Base-by-base conservation (phyloP, 2,329 filamentous ascomycete genomes). In the Calonectria hongkongensis region DNA sequence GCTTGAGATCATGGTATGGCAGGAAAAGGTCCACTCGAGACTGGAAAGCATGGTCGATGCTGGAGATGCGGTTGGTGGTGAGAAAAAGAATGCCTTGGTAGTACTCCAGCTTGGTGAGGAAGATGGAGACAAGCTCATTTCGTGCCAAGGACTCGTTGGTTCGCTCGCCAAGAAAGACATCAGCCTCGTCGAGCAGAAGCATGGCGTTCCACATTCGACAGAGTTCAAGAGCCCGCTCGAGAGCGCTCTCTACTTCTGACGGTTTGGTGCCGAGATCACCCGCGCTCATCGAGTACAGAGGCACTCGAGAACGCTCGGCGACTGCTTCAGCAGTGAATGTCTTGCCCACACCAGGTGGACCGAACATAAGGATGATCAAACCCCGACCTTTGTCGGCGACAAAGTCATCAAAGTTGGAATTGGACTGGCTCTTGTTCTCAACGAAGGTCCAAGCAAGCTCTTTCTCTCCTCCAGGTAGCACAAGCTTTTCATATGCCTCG, bases 141-240 rank as follows among this genome's bases (percentile, higher is more conserved):
- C 85, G 81, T 1, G 76, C 76, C 13, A 87, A 71, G n/a, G 83
- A 80, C 2, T 82, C 75, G 9, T 76, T 73, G 0, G 79, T 82
- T 5, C 85, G 78, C 15, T 81, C 78, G 10, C 80, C 80, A 8
- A 88, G 80, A 72, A 87, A 88, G 0, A 87, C 83, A 51, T 87
- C 86, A 0, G 83, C 83, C 67, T 87, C 86, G 56, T 87, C 85
- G 1, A 87, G 77, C 0, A 88, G 80, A 2, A 88, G 80, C 74
- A 88, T 83, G 2, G 83, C 84, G 63, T 84, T 82, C 86, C 86
- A 87, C 43, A 86, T 76, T 6, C 93, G 90, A 58, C 86, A 83
- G 3, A 86, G 82, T 10, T 79, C 79, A 1, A 85, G 78, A 0
- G 84, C 82, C 21, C 81, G 81, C 4, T 81, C 79, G 0, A 84